phyloP scores from a whole-genome alignment of 2,329 filamentous ascomycete species.

The Diaporthe sp. region DNA sequence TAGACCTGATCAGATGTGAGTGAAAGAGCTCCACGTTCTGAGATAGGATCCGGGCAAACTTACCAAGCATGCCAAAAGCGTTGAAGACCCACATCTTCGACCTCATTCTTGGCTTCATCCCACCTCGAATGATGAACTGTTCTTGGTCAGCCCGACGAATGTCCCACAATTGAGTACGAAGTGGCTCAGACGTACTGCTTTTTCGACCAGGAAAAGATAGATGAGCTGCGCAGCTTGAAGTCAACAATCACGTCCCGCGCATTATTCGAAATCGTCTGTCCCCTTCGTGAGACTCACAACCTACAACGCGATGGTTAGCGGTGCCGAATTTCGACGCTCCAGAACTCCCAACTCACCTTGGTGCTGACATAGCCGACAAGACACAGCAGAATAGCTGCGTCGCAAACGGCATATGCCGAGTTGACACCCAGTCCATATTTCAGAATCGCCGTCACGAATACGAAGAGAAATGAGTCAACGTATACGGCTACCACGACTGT shows the following conservation, averaged over 20 bases:
- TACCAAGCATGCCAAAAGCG: slow-evolving; percentile 67
- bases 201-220: slow-evolving; percentile 76
- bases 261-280: no score
- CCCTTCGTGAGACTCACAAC: slow-evolving; percentile 3
- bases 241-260: not conserved
- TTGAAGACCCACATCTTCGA: slow-evolving; percentile 50
- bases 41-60: slow-evolving; percentile 26
- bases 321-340: slow-evolving; percentile 26
- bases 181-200: slow-evolving; percentile 61
- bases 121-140: slow-evolving; percentile 70
- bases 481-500: slow-evolving; percentile 73
- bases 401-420: slow-evolving; percentile 62
- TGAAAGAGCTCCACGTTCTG: slow-evolving; percentile 40
- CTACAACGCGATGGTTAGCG: not conserved
- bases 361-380: slow-evolving; percentile 73
- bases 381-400: slow-evolving; percentile 71
- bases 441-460: slow-evolving; percentile 68
- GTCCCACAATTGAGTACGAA: not conserved
- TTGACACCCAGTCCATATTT: slow-evolving; percentile 71
- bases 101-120: slow-evolving; percentile 63
- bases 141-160: slow-evolving; percentile 32
- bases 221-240: slow-evolving; percentile 57
- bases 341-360: slow-evolving; percentile 60
- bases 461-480: slow-evolving; percentile 71
- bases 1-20: slow-evolving; percentile 52